A percentile compares a stretch with the other conserved stretches of the same genome.
Conservation (phyloP, 2,329 filamentous ascomycete species). For the Aspergillus oerlinghausenensis region DNA sequence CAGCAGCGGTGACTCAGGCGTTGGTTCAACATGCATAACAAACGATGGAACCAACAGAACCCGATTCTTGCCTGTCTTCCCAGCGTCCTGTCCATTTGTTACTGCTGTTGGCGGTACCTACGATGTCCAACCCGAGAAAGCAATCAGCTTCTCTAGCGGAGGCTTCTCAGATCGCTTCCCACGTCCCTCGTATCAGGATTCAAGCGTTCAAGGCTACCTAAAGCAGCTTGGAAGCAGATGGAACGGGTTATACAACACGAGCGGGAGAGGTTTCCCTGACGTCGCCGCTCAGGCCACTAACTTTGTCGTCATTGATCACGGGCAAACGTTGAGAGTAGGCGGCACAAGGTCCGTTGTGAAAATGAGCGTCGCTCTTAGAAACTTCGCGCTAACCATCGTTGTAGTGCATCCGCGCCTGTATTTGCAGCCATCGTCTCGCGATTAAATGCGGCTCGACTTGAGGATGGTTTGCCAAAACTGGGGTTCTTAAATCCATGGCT, state of each 20-base stretch:
- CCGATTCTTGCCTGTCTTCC: conserved; percentile 52
- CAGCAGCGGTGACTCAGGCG: conserved; percentile 59
- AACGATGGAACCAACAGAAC: conserved; percentile 53
- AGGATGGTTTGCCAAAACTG: conserved; percentile 49
- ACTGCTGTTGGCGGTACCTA: conserved; percentile 59
- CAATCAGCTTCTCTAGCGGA: conserved; percentile 49
- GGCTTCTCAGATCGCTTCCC: conserved; percentile 48
- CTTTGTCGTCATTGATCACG: conserved; percentile 39
- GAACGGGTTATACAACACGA: conserved; percentile 44
- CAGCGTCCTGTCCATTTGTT: conserved; percentile 58
- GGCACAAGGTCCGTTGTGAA: conserved; percentile 41
- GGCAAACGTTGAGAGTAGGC: conserved; percentile 33
- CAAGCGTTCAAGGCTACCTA: conserved; percentile 44
- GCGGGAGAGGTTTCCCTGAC: conserved; percentile 60
- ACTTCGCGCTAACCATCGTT: not conserved
- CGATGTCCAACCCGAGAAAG: conserved; percentile 49
- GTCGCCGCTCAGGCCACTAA: conserved; percentile 53
- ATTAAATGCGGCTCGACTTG: conserved; percentile 59
- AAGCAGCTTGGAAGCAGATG: conserved; percentile 38
- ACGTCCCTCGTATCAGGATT: conserved; percentile 45
- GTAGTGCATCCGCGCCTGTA: conserved; percentile 55
- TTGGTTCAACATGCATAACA: conserved; percentile 50
- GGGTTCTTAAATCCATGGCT: conserved; percentile 62
- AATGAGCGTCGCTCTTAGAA: not conserved
- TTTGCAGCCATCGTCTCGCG: conserved; percentile 60